Percentiles rank a stretch among this genome's conserved stretches.
phyloP scores from a whole-genome alignment of 192 early-diverging fungal genomes.

The Podila minutissima region DNA sequence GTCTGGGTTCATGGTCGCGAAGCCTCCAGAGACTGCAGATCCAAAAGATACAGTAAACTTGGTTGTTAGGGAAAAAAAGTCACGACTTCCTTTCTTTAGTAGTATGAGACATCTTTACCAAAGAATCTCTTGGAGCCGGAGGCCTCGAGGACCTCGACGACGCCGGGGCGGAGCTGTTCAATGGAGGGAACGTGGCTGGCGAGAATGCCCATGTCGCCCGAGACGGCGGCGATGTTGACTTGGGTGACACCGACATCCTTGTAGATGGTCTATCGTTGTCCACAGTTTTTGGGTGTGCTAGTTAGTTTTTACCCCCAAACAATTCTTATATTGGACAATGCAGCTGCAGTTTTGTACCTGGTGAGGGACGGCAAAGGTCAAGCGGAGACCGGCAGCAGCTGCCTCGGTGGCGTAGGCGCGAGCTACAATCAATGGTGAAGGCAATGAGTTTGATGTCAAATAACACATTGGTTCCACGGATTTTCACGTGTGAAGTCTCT shows the following conservation, averaged over 20 bases:
- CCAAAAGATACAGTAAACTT: conserved; percentile 11
- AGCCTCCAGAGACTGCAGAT: conserved; percentile 87
- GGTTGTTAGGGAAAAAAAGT: background rate
- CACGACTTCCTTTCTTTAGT: too few species aligned
- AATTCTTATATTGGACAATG: too few species aligned
- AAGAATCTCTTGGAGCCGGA: conserved; percentile 89
- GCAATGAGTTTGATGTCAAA: background rate
- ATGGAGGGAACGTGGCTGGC: conserved; percentile 98
- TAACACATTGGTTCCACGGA: background rate
- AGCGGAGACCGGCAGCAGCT: conserved; percentile 67
- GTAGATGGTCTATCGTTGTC: conserved; percentile 67
- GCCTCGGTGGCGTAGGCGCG: conserved; percentile 90
- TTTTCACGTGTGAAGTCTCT: too few species aligned
- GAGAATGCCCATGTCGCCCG: conserved; percentile 98
- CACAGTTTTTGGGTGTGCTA: too few species aligned
- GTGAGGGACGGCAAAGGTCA: conserved; percentile 94
- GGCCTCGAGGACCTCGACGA: conserved; percentile 84
- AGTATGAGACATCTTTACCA: conserved; percentile 61
- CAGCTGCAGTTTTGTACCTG: conserved; percentile 59
- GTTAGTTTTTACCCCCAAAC: background rate
- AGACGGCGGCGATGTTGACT: conserved; percentile 92
- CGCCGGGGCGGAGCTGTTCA: conserved; percentile 92
- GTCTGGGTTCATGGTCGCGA: conserved; percentile 97
- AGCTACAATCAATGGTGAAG: conserved; percentile 38
- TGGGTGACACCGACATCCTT: conserved; percentile 81